Evolutionary conservation across 202 grass and related monocot species (phyloP), one percentile per base, ranked within the genome.

Genomic region (Musa balbisiana): DNA sequence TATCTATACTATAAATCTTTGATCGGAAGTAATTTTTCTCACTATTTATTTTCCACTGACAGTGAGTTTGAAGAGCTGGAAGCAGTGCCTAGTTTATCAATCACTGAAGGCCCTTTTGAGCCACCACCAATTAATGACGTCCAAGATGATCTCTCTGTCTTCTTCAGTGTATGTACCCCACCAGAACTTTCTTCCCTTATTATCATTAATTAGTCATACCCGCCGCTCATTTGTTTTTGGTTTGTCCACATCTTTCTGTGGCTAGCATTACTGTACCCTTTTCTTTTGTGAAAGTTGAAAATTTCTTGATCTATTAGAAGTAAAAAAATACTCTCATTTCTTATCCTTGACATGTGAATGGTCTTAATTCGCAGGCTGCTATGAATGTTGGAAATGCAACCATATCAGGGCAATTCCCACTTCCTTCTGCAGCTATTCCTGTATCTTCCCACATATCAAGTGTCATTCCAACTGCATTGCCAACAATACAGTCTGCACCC

Each of bases 51-150:
- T 73, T 55, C 14, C 11, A 2, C 20, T 56, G 53, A 33, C n/a
- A 77, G 75, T 53, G 75, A 77, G 43, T 77, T 77, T 77, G 75
- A 77, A 25, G 75, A 77, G 53, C 11, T 65, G 1, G 75, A 77
- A 77, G 75, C 60, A 15, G 29, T 65, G 4, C 75, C 75, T 65
- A n/a, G 49, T 77, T 52, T 77, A 20, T 77, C 73, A 2, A 33
- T 56, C 23, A 64, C 64, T 76, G 73, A 63, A 63, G 58, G 73
- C 51, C 53, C 73, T 76, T 19, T 76, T 21, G 73, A 63, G 33
- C 73, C 73, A 20, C 52, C 58, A 64, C 60, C 75, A 77, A 51
- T 52, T 77, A 49, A 29, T 52, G 75, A 65, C 25, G 60, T 65
- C 52, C 21, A 43, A 16, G 21, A 77, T 77, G 75, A 77, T 77